Base-by-base conservation (phyloP, 208 protist species). In the Trypanosoma cruzi region DNA sequence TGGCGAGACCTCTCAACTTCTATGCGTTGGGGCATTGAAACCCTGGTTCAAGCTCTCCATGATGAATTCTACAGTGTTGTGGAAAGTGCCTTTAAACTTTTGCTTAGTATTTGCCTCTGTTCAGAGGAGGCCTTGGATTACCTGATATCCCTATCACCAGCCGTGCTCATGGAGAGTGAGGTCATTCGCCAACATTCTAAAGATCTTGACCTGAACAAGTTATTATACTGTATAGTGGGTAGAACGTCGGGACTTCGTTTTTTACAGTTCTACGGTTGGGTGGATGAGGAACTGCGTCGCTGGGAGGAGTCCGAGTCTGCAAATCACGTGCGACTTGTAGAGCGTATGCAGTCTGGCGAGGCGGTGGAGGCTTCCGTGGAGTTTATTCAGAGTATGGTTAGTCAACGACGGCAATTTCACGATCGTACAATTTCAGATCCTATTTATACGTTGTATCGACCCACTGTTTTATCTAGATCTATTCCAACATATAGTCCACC, bases 11-110 rank as follows among this genome's bases (percentile, higher is more conserved):
- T 96, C 20, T 91, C 83, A 36, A 93, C 92, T 4, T 90, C 87
- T 20, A 92, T 94, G 88, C 75, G 85, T 68, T 96, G 92, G 89
- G 89, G 85, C 52, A 92, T 96, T 62, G 81, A 94, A 72, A 90
- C 82, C 4, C 78, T 94, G 34, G 67, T 96, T 60, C 83, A 88
- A 60, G 85, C 82, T 24, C 71, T 96, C 28, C 77, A 90, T 42
- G 92, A 94, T 74, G 74, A 85, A 65, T 90, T 79, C 67, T 83
- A 84, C 77, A 83, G 68, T 63, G 84, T 96, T 18, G 82, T 96
- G 8, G 80, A 92, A 67, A 85, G 80, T 62, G 87, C 87, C 24
- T 96, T 95, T 56, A 88, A 87, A 66, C 66, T 94, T 48, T 76
- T 96, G 52, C 73, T 94, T 28, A 95, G 79, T 67, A 86, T 96